Conservation (phyloP, 768 basidiomycete genomes). For the Pleurotus salmoneostramineus region DNA sequence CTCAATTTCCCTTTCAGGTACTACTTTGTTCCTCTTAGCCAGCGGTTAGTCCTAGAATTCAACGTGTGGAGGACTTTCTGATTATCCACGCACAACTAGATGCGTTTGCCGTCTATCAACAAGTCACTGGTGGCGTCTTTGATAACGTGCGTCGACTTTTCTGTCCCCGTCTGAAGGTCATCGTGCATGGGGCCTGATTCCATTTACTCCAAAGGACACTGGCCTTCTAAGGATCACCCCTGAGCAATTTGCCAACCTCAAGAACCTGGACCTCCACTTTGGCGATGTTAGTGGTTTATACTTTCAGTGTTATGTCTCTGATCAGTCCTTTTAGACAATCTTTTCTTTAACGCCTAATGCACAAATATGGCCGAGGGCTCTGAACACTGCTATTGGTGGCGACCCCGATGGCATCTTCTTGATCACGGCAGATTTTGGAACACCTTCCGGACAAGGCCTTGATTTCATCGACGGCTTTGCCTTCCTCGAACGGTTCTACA, state of each 20-base stretch:
- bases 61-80: background rate
- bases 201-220: constrained; percentile 32
- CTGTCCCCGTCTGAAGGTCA: background rate
- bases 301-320: background rate
- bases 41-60: constrained; percentile 19
- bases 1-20: constrained; percentile 21
- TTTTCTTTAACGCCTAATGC: constrained; percentile 60
- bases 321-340: constrained; percentile 22
- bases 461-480: constrained; percentile 65
- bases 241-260: constrained; percentile 40
- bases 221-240: constrained; percentile 53
- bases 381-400: constrained; percentile 59
- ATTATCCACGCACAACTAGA: constrained; percentile 20
- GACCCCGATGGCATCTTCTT: constrained; percentile 46
- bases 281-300: constrained; percentile 28
- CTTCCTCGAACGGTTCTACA: constrained; percentile 62
- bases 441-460: constrained; percentile 47
- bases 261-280: constrained; percentile 52
- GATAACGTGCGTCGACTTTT: constrained; percentile 34
- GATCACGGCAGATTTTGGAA: constrained; percentile 51
- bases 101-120: constrained; percentile 52
- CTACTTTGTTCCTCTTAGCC: constrained; percentile 52
- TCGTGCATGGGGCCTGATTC: background rate
- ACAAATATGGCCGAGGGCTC: constrained; percentile 64
- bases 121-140: constrained; percentile 45